A percentile compares a stretch with the other conserved stretches of the same genome.
phyloP scores from a whole-genome alignment of 805 yeast genomes.

The Saturnispora galanensis region DNA sequence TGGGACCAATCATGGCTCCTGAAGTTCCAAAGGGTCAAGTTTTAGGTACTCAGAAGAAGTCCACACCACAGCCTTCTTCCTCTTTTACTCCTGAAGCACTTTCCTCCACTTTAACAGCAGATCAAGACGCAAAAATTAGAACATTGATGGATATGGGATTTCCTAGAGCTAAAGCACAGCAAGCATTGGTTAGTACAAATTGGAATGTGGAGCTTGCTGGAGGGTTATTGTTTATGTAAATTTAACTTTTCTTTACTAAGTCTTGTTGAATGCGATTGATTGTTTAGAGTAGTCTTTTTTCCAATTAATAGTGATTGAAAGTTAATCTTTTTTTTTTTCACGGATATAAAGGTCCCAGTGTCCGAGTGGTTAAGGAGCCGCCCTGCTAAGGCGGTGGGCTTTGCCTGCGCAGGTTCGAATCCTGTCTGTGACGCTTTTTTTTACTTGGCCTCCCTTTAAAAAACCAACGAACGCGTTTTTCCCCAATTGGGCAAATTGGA shows the following conservation, averaged over 20 bases:
- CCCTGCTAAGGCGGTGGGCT: constrained; percentile 84
- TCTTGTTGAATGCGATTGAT: no score
- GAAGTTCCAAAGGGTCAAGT: not conserved
- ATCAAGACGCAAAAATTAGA: constrained; percentile 22
- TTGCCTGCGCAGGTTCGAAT: constrained; percentile 98
- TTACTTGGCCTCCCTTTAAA: constrained; percentile 11
- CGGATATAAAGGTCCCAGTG: constrained; percentile 38
- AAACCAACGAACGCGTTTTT: not conserved
- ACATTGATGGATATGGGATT: constrained; percentile 66
- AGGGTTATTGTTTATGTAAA: constrained; percentile 45
- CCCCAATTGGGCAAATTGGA: constrained; percentile 1
- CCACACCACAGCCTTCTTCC: not conserved
- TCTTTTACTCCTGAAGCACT: constrained; percentile 1
- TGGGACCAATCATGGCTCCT: not conserved
- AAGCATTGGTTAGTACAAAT: constrained; percentile 53
- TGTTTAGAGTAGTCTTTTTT: no score
- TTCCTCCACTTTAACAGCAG: constrained; percentile 12
- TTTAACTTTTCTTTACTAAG: not conserved
- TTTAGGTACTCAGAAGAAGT: not conserved
- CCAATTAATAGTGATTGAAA: no score
- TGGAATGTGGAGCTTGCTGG: constrained; percentile 89
- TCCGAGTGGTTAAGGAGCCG: constrained; percentile 72
- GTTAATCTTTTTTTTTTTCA: not conserved
- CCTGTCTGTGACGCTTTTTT: constrained; percentile 92
- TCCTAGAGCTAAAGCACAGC: constrained; percentile 47